Percentiles rank a stretch among this genome's conserved stretches.
phyloP scores from a whole-genome alignment of 768 basidiomycete genomes.

The Kwoniella newhampshirensis region DNA sequence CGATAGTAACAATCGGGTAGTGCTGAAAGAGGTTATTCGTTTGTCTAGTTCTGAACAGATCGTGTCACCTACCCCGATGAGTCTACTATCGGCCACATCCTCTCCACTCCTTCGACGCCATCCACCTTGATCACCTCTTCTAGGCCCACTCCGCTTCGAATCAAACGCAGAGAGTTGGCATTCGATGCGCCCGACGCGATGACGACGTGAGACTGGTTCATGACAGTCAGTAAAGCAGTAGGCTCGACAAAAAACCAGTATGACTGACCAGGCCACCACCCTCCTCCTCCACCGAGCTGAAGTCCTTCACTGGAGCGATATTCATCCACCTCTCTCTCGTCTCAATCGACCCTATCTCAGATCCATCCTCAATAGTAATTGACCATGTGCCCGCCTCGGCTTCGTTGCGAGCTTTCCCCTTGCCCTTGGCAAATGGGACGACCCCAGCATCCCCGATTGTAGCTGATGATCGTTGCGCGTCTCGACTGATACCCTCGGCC shows the following conservation, averaged over 20 bases:
- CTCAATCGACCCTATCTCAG: slow-evolving; percentile 11
- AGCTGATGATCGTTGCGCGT: slow-evolving; percentile 7
- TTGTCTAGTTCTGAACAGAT: no score
- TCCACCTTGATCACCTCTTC: slow-evolving; percentile 35
- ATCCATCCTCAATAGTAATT: slow-evolving; percentile 16
- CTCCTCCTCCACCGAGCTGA: slow-evolving; percentile 44
- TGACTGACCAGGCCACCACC: slow-evolving; percentile 42
- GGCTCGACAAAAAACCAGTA: background rate
- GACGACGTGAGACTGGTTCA: slow-evolving; percentile 42
- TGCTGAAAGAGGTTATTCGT: background rate
- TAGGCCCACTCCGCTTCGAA: slow-evolving; percentile 49
- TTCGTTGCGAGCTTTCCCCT: slow-evolving; percentile 27
- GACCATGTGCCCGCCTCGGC: slow-evolving; percentile 23
- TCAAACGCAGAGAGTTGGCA: slow-evolving; percentile 42
- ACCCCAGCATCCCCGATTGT: background rate
- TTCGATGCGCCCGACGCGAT: slow-evolving; percentile 47
- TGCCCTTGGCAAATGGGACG: slow-evolving; percentile 34
- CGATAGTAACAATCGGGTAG: slow-evolving; percentile 24
- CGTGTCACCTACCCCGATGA: slow-evolving; percentile 4
- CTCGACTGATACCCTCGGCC: background rate
- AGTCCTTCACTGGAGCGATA: slow-evolving; percentile 50
- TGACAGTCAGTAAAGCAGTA: slow-evolving; percentile 4
- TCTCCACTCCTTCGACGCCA: slow-evolving; percentile 35
- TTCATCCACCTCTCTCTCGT: slow-evolving; percentile 48
- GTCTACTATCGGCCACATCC: slow-evolving; percentile 30